Base-by-base conservation (phyloP, 1,284 basidiomycete genomes). In the Heliocybe sulcata region DNA sequence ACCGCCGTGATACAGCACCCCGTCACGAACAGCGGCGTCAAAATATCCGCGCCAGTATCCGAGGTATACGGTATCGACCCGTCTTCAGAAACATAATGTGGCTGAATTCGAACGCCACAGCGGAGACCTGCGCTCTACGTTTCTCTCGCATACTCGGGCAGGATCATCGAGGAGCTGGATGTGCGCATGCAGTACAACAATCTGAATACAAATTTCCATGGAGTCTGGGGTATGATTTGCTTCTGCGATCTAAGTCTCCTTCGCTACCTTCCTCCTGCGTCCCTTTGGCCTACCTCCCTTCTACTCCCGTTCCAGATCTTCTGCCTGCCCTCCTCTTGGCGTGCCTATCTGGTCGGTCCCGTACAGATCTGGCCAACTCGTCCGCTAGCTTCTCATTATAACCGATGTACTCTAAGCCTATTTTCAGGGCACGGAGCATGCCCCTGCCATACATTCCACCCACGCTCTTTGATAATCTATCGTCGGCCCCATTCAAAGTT, bases 21-120 rank as follows among this genome's bases (percentile, higher is more conserved):
- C 8, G 74, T 70, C 45, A 90, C 71, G 63, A 90, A 90, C 27
- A 90, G 73, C 4, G 87, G 87, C 64, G 90, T 89, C 31, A 90
- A 70, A 47, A 76, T 73, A 60, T 77, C 77, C 22, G 87, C 87
- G 20, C 83, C 87, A 31, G 90, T 69, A 63, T 90, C 87, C 22
- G 85, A 88, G 52, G 90, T 88, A 66, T 85, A 89, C 11, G 82
- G 81, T 53, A 90, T 80, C 3, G 65, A 69, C 33, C 78, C 78
- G 31, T 82, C 77, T 66, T 72, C 66, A 20, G 76, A 70, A 3
- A 72, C 69, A 59, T 81, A 82, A n/a, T n/a, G n/a, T n/a, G n/a
- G n/a, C n/a, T n/a, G n/a, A n/a, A n/a, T n/a, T n/a, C n/a, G n/a
- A n/a, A n/a, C n/a, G n/a, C n/a, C n/a, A n/a, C n/a, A n/a, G n/a